Conservation (phyloP, 768 basidiomycete species). For the Rhizopogon roseolus region DNA sequence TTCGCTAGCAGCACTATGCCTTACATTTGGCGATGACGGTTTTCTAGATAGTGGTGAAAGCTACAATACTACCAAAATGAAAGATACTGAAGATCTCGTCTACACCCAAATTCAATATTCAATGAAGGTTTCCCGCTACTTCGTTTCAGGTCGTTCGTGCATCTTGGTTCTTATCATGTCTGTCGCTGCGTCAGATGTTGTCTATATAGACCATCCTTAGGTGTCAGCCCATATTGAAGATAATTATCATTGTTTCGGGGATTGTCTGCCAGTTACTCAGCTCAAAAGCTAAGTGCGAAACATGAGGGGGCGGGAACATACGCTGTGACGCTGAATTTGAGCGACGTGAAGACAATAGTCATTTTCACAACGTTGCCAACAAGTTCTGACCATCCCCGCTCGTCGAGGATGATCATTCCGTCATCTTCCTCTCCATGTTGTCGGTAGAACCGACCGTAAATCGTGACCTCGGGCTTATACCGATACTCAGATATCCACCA, state of each 20-base stretch:
- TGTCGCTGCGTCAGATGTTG: not conserved
- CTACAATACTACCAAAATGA: conserved; percentile 32
- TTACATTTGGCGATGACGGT: conserved; percentile 50
- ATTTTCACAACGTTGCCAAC: conserved; percentile 28
- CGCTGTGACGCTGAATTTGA: conserved; percentile 29
- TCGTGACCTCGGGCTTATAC: conserved; percentile 29
- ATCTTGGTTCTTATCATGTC: not conserved
- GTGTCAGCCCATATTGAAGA: no score
- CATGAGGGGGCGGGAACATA: conserved; percentile 10
- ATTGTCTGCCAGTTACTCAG: not conserved
- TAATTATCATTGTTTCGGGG: not conserved
- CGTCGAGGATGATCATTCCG: conserved; percentile 25
- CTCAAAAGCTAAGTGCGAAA: not conserved
- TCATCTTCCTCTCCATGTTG: conserved; percentile 29
- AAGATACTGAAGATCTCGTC: not conserved
- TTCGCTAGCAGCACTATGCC: conserved; percentile 74
- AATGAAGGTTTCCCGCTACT: not conserved
- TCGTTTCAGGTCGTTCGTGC: not conserved
- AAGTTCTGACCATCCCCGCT: conserved; percentile 27
- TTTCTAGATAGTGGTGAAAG: conserved; percentile 75
- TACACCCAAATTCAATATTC: not conserved
- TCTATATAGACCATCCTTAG: no score
- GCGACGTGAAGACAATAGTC: conserved; percentile 27
- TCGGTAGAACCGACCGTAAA: conserved; percentile 29
- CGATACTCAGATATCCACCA: conserved; percentile 31